Evolutionary conservation across 441 rosid species (phyloP).

Genomic region (Brassica hybrid): DNA sequence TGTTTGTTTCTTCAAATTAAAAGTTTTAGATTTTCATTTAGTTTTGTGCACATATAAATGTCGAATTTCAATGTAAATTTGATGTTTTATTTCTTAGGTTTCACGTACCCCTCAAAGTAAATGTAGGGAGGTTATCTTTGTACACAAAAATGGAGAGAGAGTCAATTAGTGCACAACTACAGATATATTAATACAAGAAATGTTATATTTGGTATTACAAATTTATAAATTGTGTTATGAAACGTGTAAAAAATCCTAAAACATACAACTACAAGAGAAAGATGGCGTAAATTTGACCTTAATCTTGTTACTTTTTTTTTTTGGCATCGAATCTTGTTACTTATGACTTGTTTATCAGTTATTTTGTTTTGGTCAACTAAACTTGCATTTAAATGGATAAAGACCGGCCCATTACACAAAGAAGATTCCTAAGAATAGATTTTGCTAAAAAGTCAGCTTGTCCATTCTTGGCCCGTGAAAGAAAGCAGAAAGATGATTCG

Average conservation of each 20-base stretch:
- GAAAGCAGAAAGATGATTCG: too few species aligned
- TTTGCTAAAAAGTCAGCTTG: too few species aligned
- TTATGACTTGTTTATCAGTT: not conserved
- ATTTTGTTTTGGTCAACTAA: too few species aligned
- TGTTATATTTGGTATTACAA: conserved; percentile 1
- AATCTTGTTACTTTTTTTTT: not conserved
- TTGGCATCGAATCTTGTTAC: not conserved
- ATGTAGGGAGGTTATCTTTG: not conserved
- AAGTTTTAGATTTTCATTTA: not conserved
- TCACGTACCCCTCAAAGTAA: not conserved
- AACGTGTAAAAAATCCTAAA: not conserved
- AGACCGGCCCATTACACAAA: too few species aligned
- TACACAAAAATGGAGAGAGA: not conserved
- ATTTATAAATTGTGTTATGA: not conserved
- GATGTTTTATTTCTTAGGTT: not conserved
- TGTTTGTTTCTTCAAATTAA: not conserved
- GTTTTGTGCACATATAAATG: not conserved
- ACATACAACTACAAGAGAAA: not conserved
- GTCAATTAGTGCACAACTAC: not conserved
- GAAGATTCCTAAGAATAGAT: too few species aligned
- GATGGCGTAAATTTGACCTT: not conserved
- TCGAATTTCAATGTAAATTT: not conserved
- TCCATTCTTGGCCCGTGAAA: too few species aligned
- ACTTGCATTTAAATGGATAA: too few species aligned
- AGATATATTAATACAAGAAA: not conserved